A percentile compares a stretch with the other conserved stretches of the same genome.
Conservation (phyloP, 78 protist species). For the Protostelium mycophagum region DNA sequence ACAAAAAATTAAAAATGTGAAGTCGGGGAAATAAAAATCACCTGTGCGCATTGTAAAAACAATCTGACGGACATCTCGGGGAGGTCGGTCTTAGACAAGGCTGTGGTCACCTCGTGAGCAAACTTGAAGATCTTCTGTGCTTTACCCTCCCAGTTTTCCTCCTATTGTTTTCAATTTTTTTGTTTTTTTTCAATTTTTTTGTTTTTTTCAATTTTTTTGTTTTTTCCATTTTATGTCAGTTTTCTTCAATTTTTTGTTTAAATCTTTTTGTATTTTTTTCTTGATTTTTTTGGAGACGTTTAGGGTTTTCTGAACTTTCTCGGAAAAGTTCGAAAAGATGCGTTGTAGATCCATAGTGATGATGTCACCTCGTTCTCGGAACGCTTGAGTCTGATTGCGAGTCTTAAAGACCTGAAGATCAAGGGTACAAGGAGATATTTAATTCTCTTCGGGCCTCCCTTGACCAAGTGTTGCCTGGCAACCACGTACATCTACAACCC, state of each 20-base stretch:
- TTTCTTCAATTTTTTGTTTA: no score
- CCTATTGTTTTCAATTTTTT: not conserved
- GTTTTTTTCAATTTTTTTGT: no score
- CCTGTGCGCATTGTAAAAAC: constrained; percentile 75
- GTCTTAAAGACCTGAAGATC: constrained; percentile 47
- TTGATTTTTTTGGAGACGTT: no score
- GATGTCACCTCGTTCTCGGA: constrained; percentile 33
- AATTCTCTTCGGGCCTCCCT: constrained; percentile 80
- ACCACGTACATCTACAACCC: constrained; percentile 51
- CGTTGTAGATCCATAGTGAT: not conserved
- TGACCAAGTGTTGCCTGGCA: constrained; percentile 66
- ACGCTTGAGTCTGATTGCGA: constrained; percentile 47
- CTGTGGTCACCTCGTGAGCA: constrained; percentile 51
- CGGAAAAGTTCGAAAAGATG: not conserved
- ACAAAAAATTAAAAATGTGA: no score
- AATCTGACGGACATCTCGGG: constrained; percentile 69
- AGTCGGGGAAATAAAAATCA: no score
- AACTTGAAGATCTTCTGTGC: constrained; percentile 57
- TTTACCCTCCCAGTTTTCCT: not conserved
- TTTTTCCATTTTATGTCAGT: no score
- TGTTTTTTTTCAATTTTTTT: no score
- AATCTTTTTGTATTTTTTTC: no score
- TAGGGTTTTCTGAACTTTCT: no score
- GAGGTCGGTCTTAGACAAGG: constrained; percentile 42
- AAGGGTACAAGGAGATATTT: constrained; percentile 53